Evolutionary conservation across 495 filamentous ascomycete genomes (phyloP).

Genomic region (Usnea hakonensis): DNA sequence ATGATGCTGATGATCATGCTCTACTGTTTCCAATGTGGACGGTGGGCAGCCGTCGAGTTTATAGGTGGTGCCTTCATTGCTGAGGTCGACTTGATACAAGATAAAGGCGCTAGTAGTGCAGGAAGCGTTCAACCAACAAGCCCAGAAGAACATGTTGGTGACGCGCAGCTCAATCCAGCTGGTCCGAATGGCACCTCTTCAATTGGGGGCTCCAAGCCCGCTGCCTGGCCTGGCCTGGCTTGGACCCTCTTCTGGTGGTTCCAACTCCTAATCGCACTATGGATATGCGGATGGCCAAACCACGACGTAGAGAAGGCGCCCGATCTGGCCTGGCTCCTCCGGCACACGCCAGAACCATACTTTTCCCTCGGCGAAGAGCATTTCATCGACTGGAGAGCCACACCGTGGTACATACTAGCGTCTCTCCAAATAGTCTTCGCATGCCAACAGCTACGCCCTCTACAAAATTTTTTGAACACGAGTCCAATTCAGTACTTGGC

Average conservation of each 20-base stretch:
- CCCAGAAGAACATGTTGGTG: neutral
- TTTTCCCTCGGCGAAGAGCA: neutral
- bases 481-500: neutral
- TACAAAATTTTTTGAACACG: neutral
- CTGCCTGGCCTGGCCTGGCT: neutral
- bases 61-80: conserved; percentile 52
- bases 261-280: conserved; percentile 29
- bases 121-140: neutral
- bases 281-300: conserved; percentile 40
- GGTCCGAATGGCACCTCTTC: neutral
- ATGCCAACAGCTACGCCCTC: neutral
- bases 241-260: conserved; percentile 8
- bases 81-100: conserved; percentile 47
- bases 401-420: neutral
- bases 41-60: conserved; percentile 55
- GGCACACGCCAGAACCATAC: conserved; percentile 26
- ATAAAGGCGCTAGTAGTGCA: neutral
- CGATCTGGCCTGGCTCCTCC: conserved; percentile 29
- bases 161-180: neutral
- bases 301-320: conserved; percentile 30
- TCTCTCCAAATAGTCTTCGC: neutral
- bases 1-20: conserved; percentile 39
- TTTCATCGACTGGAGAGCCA: neutral
- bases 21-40: conserved; percentile 51
- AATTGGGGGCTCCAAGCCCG: neutral